A percentile compares a stretch with the other conserved stretches of the same genome.
Conservation (phyloP, 192 early-diverging fungal species). For the Geranomyces michiganensis region DNA sequence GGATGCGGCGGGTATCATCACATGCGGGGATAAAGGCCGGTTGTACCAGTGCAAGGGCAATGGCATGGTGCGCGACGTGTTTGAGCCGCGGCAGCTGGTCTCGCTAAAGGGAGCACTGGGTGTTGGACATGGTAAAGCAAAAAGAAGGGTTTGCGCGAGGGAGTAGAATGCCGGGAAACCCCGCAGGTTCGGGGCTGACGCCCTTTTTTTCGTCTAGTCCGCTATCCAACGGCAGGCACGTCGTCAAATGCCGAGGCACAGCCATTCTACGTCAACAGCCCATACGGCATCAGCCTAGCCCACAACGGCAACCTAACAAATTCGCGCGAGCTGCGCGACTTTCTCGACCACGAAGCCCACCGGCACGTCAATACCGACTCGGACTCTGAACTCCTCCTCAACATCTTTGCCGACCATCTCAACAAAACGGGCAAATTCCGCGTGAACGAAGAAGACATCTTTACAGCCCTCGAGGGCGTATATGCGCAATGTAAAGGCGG, state of each 20-base stretch:
- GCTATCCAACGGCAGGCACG: constrained; percentile 98
- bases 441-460: constrained; percentile 99
- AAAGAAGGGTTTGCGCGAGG: no score
- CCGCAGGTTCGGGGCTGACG: no score
- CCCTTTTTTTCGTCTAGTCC: constrained; percentile 59
- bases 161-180: no score
- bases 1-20: constrained; percentile 99
- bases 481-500: constrained; percentile 85
- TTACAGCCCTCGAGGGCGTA: constrained; percentile 83
- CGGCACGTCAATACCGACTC: constrained; percentile 99
- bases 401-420: constrained; percentile 96
- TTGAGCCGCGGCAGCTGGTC: constrained; percentile 76
- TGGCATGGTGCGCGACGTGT: constrained; percentile 99
- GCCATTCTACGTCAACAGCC: constrained; percentile 99
- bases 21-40: constrained; percentile 93
- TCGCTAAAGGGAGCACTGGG: constrained; percentile 87
- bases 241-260: constrained; percentile 96
- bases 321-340: constrained; percentile 82
- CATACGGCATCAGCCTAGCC: constrained; percentile 94
- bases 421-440: constrained; percentile 95
- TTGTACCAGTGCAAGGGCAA: constrained; percentile 99
- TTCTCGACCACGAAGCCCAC: constrained; percentile 93
- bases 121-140: constrained; percentile 89
- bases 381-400: constrained; percentile 97
- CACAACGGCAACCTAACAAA: constrained; percentile 99